Evolutionary conservation across 176 grass and related monocot species (phyloP).

Genomic region (Eremochloa ophiuroides): DNA sequence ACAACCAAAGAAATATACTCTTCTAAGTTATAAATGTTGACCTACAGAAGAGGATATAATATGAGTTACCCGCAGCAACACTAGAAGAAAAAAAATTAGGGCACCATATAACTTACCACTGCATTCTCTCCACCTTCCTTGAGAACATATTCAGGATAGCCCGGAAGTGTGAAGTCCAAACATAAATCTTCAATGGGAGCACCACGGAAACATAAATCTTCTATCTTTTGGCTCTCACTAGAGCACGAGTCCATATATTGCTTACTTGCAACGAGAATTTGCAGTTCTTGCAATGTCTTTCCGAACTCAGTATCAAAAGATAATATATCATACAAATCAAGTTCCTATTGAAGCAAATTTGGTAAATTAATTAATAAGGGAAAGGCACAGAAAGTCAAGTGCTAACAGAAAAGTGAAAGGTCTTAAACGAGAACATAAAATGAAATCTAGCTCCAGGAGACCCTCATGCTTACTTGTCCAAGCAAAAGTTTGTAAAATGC

Average conservation of each 20-base stretch:
- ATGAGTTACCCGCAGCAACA: conserved; percentile 1
- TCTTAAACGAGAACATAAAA: neutral
- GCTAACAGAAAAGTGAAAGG: neutral
- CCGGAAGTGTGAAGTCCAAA: conserved; percentile 86
- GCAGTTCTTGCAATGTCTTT: conserved; percentile 83
- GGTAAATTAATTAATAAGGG: conserved; percentile 4
- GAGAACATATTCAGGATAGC: conserved; percentile 76
- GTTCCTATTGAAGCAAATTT: conserved; percentile 54
- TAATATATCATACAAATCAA: conserved; percentile 79
- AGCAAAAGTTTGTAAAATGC: conserved; percentile 85
- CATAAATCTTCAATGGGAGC: conserved; percentile 68
- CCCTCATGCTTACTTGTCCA: conserved; percentile 57
- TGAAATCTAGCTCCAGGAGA: neutral
- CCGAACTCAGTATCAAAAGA: conserved; percentile 76
- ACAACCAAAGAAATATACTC: conserved; percentile 81
- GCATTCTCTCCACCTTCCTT: conserved; percentile 58
- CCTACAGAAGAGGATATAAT: conserved; percentile 40
- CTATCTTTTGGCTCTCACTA: conserved; percentile 33
- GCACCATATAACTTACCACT: conserved; percentile 39
- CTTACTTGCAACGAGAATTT: conserved; percentile 59
- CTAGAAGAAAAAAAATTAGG: neutral
- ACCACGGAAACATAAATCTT: conserved; percentile 55
- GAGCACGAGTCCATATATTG: conserved; percentile 35
- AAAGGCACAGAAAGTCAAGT: neutral
- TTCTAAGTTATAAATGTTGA: conserved; percentile 76